Conservation (phyloP, 2,329 filamentous ascomycete genomes). For the Colletotrichum eremochloae region DNA sequence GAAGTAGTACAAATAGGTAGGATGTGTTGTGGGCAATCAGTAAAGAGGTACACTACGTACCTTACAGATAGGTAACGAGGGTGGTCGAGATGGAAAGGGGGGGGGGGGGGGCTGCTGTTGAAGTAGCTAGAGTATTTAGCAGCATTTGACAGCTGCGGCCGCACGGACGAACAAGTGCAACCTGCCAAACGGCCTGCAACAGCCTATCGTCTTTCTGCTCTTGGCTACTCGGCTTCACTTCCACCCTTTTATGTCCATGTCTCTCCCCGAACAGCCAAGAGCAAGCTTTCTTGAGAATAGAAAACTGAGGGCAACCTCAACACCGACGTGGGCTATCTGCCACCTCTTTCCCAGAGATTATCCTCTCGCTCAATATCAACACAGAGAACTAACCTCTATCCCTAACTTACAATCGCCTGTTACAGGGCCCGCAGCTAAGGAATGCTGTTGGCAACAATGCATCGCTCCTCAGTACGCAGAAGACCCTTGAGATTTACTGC, state of each 20-base stretch:
- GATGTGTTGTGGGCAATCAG: too few species aligned
- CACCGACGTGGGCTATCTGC: constrained; percentile 70
- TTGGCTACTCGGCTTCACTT: constrained; percentile 11
- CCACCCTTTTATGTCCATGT: constrained; percentile 63
- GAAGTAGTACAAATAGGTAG: too few species aligned
- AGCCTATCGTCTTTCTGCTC: constrained; percentile 25
- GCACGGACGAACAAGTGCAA: too few species aligned
- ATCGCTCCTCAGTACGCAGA: too few species aligned
- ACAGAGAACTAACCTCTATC: constrained; percentile 69
- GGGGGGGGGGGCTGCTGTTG: too few species aligned
- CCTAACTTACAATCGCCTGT: constrained; percentile 56
- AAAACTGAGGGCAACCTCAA: constrained; percentile 60
- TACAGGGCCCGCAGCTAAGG: constrained; percentile 24
- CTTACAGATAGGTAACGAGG: too few species aligned
- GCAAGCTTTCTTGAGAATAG: constrained; percentile 72
- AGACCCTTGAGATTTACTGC: too few species aligned
- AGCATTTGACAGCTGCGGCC: too few species aligned
- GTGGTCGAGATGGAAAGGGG: too few species aligned
- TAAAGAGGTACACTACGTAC: too few species aligned
- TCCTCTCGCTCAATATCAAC: constrained; percentile 66
- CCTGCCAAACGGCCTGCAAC: constrained; percentile 30
- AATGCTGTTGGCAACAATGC: too few species aligned
- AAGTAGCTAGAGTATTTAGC: too few species aligned
- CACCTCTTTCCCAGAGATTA: constrained; percentile 71
- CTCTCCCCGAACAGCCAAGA: constrained; percentile 74